A percentile compares a stretch with the other conserved stretches of the same genome.
These are phyloP conservation scores for Aspergillus costaricaensis DNA, from an alignment of 2,329 filamentous ascomycete species.

Conservation along the genomic window DNA sequence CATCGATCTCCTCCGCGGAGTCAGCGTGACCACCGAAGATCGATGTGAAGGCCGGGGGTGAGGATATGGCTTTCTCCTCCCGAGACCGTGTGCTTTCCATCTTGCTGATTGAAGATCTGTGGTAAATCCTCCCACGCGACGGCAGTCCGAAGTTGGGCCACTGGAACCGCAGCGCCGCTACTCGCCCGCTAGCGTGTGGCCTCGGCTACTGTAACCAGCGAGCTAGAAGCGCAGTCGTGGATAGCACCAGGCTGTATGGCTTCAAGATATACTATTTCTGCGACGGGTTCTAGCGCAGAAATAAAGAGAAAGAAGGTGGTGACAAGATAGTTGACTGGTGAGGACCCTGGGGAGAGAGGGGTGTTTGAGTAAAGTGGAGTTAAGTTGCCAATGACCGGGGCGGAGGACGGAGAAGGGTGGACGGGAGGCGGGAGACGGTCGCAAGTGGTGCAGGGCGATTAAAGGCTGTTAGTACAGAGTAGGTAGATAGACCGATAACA, in stretches of 20 bases:
- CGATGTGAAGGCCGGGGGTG: slow-evolving; percentile 20
- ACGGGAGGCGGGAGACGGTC: not conserved
- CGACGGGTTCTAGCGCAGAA: not conserved
- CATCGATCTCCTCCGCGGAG: slow-evolving; percentile 19
- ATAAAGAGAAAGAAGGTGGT: not conserved
- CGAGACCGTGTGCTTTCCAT: slow-evolving; percentile 8
- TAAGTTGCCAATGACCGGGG: not conserved
- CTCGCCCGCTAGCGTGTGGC: slow-evolving; percentile 5
- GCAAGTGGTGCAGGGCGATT: not conserved
- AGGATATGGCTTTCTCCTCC: not conserved
- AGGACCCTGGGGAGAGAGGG: not conserved
- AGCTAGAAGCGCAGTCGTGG: not conserved
- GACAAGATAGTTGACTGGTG: not conserved
- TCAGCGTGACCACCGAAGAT: slow-evolving; percentile 25
- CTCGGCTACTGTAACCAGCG: not conserved
- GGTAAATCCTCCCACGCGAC: not conserved
- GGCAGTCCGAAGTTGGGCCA: not conserved
- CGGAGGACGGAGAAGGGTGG: not conserved
- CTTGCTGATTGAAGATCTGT: not conserved
- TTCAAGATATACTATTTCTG: not conserved
- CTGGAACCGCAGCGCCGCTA: not conserved
- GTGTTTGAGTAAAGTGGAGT: not conserved
- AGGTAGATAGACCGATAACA: not conserved
- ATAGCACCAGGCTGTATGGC: not conserved
- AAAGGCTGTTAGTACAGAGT: not conserved